Evolutionary conservation across 2,329 filamentous ascomycete species (phyloP).

Genomic region (Neofusicoccum parvum): DNA sequence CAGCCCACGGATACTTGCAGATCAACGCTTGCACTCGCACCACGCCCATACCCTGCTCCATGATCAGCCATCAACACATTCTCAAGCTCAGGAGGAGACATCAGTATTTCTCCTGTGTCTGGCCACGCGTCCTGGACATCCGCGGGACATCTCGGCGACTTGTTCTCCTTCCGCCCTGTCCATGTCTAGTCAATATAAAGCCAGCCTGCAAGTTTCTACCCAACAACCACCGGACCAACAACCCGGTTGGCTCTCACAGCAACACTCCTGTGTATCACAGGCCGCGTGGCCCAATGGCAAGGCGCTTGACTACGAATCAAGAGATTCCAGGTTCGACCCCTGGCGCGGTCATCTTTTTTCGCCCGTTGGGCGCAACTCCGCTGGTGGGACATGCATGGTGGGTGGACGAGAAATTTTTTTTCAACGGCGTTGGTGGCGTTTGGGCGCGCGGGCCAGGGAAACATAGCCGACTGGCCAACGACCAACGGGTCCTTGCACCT

Average conservation of each 20-base stretch:
- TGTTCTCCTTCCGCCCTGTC: too few relatives aligned
- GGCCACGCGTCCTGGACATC: too few relatives aligned
- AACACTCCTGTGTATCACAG: neutral
- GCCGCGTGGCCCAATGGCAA: constrained; percentile 49
- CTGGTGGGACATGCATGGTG: neutral
- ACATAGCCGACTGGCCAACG: neutral
- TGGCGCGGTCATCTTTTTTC: constrained; percentile 21
- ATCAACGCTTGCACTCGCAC: too few relatives aligned
- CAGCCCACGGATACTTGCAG: too few relatives aligned
- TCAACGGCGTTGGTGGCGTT: neutral
- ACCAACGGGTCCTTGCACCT: neutral
- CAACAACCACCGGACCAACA: neutral
- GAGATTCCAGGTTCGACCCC: constrained; percentile 40
- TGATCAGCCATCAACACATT: too few relatives aligned
- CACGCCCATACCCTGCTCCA: too few relatives aligned
- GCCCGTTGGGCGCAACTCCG: neutral
- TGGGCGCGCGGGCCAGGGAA: constrained; percentile 2
- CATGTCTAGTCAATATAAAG: too few relatives aligned
- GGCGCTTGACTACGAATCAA: constrained; percentile 53
- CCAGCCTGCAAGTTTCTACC: neutral
- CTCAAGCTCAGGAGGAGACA: too few relatives aligned
- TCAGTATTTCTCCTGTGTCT: too few relatives aligned
- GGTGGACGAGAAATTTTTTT: neutral
- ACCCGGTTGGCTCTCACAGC: neutral
- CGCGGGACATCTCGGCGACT: too few relatives aligned